A percentile compares a stretch with the other conserved stretches of the same genome.
phyloP scores from a whole-genome alignment of 2,329 filamentous ascomycete genomes.

The Sporothrix brasiliensis region DNA sequence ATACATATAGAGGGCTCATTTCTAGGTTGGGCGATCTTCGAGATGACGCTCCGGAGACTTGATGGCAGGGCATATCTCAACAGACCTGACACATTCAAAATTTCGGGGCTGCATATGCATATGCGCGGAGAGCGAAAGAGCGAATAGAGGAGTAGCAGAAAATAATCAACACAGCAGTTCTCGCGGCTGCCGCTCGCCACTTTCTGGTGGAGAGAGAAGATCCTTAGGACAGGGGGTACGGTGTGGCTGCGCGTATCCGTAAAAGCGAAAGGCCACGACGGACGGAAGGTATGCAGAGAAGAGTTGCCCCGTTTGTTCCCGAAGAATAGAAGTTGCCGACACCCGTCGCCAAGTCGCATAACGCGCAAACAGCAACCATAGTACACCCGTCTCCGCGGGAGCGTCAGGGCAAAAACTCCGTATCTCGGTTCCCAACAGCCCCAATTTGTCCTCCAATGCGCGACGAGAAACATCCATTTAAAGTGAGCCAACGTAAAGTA shows the following conservation, averaged over 20 bases:
- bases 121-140: not conserved
- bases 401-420: not conserved
- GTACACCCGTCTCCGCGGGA: not conserved
- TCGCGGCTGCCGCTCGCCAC: not conserved
- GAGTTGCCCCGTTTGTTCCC: not conserved
- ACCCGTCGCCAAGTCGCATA: conserved; percentile 16
- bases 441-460: not conserved
- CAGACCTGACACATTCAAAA: not conserved
- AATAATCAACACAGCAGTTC: not conserved
- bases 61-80: not conserved
- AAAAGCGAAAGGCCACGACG: not conserved
- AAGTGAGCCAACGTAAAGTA: not conserved
- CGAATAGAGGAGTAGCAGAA: not conserved
- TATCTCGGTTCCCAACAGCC: not conserved
- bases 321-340: not conserved
- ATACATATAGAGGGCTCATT: not conserved
- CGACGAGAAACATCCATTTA: not conserved
- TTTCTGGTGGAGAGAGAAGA: not conserved
- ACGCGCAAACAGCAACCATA: not conserved
- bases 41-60: not conserved
- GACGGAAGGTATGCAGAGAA: not conserved
- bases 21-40: not conserved
- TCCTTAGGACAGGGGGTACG: not conserved
- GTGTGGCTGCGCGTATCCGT: conserved; percentile 15
- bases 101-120: conserved; percentile 11